phyloP scores from a whole-genome alignment of 495 filamentous ascomycete species.

The Aspergillus heteromorphus region DNA sequence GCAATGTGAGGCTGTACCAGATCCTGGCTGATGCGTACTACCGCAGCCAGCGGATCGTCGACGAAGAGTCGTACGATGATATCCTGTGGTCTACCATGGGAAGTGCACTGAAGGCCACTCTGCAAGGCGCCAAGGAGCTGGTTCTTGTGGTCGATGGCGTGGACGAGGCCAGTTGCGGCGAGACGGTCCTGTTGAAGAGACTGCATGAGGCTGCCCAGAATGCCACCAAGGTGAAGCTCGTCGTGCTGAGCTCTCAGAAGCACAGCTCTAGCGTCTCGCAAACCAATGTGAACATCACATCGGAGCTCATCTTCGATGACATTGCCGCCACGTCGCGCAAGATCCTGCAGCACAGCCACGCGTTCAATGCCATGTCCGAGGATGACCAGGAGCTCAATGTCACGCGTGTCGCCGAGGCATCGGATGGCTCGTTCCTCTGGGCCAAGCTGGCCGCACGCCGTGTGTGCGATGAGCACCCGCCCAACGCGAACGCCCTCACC shows the following conservation, averaged over 20 bases:
- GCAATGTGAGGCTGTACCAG: slow-evolving; percentile 30
- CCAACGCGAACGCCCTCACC: slow-evolving; percentile 17
- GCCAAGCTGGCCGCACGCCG: slow-evolving; percentile 32
- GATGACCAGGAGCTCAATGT: slow-evolving; percentile 23
- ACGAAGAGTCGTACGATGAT: slow-evolving; percentile 23
- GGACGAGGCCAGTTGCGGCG: slow-evolving; percentile 30
- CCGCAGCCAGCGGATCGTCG: slow-evolving; percentile 17
- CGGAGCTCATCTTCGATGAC: slow-evolving; percentile 22
- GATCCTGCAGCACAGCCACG: slow-evolving; percentile 2
- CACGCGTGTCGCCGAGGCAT: slow-evolving; percentile 29
- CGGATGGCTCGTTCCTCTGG: slow-evolving; percentile 34
- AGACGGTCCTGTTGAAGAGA: slow-evolving; percentile 20
- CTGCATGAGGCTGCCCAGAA: slow-evolving; percentile 21
- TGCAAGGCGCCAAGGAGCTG: slow-evolving; percentile 27
- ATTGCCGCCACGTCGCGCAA: slow-evolving; percentile 17
- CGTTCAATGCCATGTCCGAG: slow-evolving; percentile 7
- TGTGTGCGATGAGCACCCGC: slow-evolving; percentile 15
- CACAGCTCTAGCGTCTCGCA: slow-evolving; percentile 4
- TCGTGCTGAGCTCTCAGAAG: slow-evolving; percentile 29
- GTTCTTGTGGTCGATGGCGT: slow-evolving; percentile 34
- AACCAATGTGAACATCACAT: slow-evolving; percentile 9
- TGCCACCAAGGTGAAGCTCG: slow-evolving; percentile 22
- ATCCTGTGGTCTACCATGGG: slow-evolving; percentile 8
- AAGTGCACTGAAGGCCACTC: slow-evolving; percentile 19
- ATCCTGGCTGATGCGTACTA: slow-evolving; percentile 30